These are phyloP conservation scores for Breviolum minutum DNA, from an alignment of 73 alveolate species.

Conservation along the genomic window DNA sequence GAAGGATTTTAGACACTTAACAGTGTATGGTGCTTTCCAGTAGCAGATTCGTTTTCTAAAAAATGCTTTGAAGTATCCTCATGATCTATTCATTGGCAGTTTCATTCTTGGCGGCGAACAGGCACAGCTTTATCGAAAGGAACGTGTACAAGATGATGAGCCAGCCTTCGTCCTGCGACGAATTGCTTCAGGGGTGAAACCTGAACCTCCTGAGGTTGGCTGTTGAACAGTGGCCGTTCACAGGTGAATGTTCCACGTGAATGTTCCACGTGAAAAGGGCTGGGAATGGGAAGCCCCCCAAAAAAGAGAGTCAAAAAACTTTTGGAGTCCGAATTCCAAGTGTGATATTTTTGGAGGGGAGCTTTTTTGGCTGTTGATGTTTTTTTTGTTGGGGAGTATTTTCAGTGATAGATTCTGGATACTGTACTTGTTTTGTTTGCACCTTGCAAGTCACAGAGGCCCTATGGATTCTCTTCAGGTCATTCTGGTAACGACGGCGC, in stretches of 20 bases:
- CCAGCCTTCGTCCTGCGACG: conserved; percentile 79
- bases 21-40: too few relatives aligned
- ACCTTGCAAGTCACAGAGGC: not conserved
- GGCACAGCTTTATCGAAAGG: conserved; percentile 54
- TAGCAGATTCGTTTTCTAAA: too few relatives aligned
- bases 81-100: too few relatives aligned
- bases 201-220: conserved; percentile 32
- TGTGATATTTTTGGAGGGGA: too few relatives aligned
- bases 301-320: not conserved
- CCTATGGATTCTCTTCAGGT: not conserved
- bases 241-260: not conserved
- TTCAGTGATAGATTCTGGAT: too few relatives aligned
- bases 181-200: conserved; percentile 8
- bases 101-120: not conserved
- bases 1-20: not conserved
- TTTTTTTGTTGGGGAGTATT: not conserved
- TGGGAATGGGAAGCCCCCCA: not conserved
- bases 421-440: not conserved
- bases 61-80: too few relatives aligned
- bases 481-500: conserved; percentile 47
- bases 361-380: too few relatives aligned
- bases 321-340: not conserved
- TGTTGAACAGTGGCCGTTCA: not conserved
- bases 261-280: not conserved
- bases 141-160: conserved; percentile 76